Evolutionary conservation across 2,329 filamentous ascomycete species (phyloP).

Genomic region (Fusarium sacchari): DNA sequence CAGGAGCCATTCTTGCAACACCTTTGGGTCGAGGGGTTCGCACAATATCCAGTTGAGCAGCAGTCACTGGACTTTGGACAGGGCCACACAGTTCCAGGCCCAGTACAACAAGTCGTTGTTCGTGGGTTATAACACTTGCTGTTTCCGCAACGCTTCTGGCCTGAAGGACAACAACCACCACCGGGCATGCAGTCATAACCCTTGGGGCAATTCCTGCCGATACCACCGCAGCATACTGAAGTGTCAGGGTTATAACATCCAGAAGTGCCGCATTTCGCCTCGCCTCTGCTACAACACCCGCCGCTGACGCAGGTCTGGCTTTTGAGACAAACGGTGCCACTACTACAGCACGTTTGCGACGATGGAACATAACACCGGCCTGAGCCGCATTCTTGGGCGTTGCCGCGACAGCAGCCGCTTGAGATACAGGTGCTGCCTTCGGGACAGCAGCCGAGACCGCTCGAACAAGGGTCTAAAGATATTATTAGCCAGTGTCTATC

Average conservation of each 20-base stretch:
- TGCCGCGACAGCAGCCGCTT: neutral
- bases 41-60: neutral
- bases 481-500: fast-evolving
- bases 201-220: neutral
- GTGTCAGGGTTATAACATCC: neutral
- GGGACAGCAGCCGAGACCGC: neutral
- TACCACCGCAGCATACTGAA: neutral
- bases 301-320: neutral
- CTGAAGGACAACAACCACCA: constrained; percentile 1
- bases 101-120: neutral
- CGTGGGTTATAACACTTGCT: constrained; percentile 14
- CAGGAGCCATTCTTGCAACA: neutral
- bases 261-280: neutral
- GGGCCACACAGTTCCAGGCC: neutral
- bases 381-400: neutral
- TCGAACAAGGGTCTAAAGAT: neutral
- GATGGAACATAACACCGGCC: neutral
- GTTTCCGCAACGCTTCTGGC: constrained; percentile 3
- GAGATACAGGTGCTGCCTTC: constrained; percentile 2
- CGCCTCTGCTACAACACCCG: neutral
- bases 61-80: neutral
- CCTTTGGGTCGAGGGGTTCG: neutral
- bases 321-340: neutral
- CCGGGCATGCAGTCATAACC: constrained; percentile 3
- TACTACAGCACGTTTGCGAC: neutral